phyloP scores from a whole-genome alignment of 352 stramenopile species.

The Phytophthora podocarpi region DNA sequence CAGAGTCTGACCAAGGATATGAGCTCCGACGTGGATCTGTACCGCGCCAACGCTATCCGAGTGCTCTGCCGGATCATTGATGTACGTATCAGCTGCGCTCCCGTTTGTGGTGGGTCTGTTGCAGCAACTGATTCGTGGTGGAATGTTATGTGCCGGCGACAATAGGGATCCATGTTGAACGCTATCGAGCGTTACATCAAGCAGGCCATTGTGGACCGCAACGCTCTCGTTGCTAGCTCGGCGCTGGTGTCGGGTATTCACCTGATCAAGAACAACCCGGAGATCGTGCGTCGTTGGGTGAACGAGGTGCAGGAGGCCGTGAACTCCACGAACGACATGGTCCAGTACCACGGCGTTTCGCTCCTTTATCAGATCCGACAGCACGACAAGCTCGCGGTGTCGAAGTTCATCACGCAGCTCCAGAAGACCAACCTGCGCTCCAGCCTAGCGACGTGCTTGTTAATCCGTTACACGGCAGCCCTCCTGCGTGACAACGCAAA shows the following conservation, averaged over 20 bases:
- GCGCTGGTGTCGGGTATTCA: constrained; percentile 97
- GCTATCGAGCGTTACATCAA: constrained; percentile 98
- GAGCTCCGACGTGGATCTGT: constrained; percentile 98
- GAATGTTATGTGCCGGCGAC: not conserved
- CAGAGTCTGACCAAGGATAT: constrained; percentile 99
- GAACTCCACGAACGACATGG: constrained; percentile 97
- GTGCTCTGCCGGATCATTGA: constrained; percentile 97
- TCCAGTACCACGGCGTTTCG: constrained; percentile 98
- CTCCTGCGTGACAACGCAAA: constrained; percentile 90
- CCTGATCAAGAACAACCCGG: constrained; percentile 93
- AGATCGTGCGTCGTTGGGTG: constrained; percentile 96
- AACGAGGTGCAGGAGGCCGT: constrained; percentile 98
- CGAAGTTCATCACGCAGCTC: constrained; percentile 93
- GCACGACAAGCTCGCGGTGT: constrained; percentile 97
- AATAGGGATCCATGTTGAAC: constrained; percentile 88
- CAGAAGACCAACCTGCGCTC: constrained; percentile 94
- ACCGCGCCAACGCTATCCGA: constrained; percentile 98
- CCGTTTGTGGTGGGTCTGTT: not conserved
- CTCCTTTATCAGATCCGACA: constrained; percentile 99
- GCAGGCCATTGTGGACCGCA: constrained; percentile 99
- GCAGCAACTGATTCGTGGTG: constrained; percentile 11
- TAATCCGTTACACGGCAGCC: constrained; percentile 97
- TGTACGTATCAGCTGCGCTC: constrained; percentile 43
- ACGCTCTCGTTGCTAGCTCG: constrained; percentile 95
- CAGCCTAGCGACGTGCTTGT: constrained; percentile 95